phyloP scores from a whole-genome alignment of 179 eudicot species.

The Nepenthes alata region DNA sequence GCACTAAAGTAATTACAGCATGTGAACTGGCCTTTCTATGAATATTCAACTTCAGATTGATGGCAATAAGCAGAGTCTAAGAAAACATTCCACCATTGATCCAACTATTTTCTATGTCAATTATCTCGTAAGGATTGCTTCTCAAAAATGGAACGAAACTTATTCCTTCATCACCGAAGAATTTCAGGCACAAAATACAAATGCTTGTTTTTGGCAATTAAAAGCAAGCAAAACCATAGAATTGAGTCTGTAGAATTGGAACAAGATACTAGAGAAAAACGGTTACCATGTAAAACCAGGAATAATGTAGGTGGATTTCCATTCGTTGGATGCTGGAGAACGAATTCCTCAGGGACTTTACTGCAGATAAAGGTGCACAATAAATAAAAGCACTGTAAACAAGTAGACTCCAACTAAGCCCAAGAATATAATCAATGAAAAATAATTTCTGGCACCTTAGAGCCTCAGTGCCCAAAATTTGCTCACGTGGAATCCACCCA shows the following conservation, averaged over 20 bases:
- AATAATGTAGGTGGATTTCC: conserved; percentile 97
- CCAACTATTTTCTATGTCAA: too few relatives aligned
- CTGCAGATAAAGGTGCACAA: conserved; percentile 25
- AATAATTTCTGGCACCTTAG: conserved; percentile 36
- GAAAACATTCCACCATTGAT: too few relatives aligned
- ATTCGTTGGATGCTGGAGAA: conserved; percentile 82
- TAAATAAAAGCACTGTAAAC: not conserved
- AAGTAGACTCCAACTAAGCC: not conserved
- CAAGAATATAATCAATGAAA: not conserved
- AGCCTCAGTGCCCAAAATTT: conserved; percentile 95
- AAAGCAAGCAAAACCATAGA: not conserved
- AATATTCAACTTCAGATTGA: too few relatives aligned
- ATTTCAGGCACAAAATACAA: not conserved
- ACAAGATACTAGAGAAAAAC: conserved; percentile 1
- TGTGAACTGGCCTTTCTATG: too few relatives aligned
- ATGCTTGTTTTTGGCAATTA: not conserved
- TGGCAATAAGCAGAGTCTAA: too few relatives aligned
- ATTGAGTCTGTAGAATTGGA: not conserved
- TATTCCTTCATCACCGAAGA: too few relatives aligned
- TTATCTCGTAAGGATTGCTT: too few relatives aligned
- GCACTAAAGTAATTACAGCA: too few relatives aligned
- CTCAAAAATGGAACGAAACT: too few relatives aligned
- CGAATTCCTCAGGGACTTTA: conserved; percentile 92
- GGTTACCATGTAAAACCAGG: conserved; percentile 71
- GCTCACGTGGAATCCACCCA: conserved; percentile 99